Evolutionary conservation across 768 basidiomycete species (phyloP).

Genomic region (Russula sp.): DNA sequence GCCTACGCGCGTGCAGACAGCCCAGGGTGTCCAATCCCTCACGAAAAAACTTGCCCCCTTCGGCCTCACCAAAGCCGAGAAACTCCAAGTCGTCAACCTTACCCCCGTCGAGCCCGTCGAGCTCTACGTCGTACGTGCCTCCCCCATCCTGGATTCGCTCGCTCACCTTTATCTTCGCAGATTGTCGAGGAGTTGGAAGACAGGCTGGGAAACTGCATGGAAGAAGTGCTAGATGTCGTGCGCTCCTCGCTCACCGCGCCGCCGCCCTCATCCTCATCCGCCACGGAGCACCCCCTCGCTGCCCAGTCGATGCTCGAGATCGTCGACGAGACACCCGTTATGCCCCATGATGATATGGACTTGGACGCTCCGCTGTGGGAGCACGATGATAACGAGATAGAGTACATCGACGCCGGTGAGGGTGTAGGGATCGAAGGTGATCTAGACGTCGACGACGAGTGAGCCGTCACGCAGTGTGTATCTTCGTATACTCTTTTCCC

Average conservation of each 20-base stretch:
- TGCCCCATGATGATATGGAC: neutral
- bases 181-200: slow-evolving; percentile 90
- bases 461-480: neutral
- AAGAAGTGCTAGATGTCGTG: slow-evolving; percentile 58
- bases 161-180: slow-evolving; percentile 35
- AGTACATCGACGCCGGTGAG: slow-evolving; percentile 24
- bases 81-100: slow-evolving; percentile 87
- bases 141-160: neutral
- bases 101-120: slow-evolving; percentile 78
- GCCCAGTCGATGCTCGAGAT: neutral
- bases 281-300: neutral
- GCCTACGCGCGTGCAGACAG: slow-evolving; percentile 59
- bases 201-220: slow-evolving; percentile 63
- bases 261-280: neutral
- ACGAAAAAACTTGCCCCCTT: slow-evolving; percentile 61
- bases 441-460: slow-evolving; percentile 25
- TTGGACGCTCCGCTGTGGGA: slow-evolving; percentile 18
- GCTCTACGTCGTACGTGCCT: slow-evolving; percentile 72
- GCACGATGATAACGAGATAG: slow-evolving; percentile 10
- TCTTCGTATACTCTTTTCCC: neutral
- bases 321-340: slow-evolving; percentile 7
- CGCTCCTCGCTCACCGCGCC: slow-evolving; percentile 36
- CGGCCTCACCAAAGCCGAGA: slow-evolving; percentile 84
- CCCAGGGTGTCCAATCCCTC: slow-evolving; percentile 57
- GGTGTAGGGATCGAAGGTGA: slow-evolving; percentile 25